A percentile compares a stretch with the other conserved stretches of the same genome.
These are phyloP conservation scores for Fraxinus pennsylvanica DNA, from an alignment of 257 asterid genomes.

Conservation along the genomic window DNA sequence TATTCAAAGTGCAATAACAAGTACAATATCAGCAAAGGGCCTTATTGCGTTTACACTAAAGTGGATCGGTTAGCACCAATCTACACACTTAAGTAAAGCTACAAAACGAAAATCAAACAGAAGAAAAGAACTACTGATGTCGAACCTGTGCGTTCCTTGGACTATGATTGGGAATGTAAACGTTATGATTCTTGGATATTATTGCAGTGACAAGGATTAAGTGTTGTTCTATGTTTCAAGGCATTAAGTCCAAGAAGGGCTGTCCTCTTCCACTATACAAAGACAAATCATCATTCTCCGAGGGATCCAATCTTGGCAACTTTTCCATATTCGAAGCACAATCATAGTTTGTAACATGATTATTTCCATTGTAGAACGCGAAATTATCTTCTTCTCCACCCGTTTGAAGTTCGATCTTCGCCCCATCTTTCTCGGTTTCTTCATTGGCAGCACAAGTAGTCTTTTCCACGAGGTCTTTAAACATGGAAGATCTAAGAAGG, in stretches of 20 bases:
- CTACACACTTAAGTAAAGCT: background rate
- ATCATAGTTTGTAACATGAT: constrained; percentile 16
- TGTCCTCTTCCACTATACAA: constrained; percentile 24
- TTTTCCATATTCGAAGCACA: constrained; percentile 20
- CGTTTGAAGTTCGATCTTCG: constrained; percentile 14
- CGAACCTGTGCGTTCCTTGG: background rate
- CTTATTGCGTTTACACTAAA: background rate
- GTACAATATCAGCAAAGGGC: background rate
- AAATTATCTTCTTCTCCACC: constrained; percentile 21
- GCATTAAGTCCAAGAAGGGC: constrained; percentile 29
- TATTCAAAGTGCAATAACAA: no score
- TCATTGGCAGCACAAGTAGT: constrained; percentile 28
- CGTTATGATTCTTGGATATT: background rate
- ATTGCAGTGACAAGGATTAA: background rate
- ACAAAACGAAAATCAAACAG: background rate
- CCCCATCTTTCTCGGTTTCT: constrained; percentile 10
- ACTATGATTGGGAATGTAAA: background rate
- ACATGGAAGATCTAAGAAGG: constrained; percentile 67
- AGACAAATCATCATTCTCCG: constrained; percentile 22
- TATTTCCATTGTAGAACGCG: constrained; percentile 29
- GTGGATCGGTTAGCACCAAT: background rate
- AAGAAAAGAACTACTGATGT: background rate
- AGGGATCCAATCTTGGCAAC: constrained; percentile 27
- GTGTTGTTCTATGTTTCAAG: background rate
- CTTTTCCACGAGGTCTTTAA: constrained; percentile 64